Evolutionary conservation across 352 stramenopile genomes (phyloP).

Genomic region (Globisporangium recalcitrans): DNA sequence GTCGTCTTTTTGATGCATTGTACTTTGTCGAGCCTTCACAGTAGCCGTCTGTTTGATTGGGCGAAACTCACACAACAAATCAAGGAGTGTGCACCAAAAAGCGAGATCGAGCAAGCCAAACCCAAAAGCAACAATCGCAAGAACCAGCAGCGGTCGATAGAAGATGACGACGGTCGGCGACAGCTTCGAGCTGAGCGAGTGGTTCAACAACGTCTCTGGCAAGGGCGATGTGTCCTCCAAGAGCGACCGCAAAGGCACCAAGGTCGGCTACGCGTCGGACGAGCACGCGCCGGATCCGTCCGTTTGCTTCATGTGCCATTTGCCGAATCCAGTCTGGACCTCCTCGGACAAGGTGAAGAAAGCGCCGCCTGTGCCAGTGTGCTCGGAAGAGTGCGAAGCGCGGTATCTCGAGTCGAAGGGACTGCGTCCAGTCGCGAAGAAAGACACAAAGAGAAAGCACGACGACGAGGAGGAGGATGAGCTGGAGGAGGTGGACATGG

Average conservation of each 20-base stretch:
- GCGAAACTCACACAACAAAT: slow-evolving; percentile 8
- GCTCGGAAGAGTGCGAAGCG: slow-evolving; percentile 45
- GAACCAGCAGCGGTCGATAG: not conserved
- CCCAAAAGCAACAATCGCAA: not conserved
- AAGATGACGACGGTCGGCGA: slow-evolving; percentile 39
- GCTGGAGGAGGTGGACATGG: slow-evolving; percentile 20
- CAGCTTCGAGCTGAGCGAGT: slow-evolving; percentile 76
- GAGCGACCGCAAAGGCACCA: slow-evolving; percentile 36
- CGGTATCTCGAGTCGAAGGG: slow-evolving; percentile 55
- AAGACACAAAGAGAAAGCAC: slow-evolving; percentile 20
- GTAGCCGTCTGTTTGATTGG: slow-evolving; percentile 19
- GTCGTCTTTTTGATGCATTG: not conserved
- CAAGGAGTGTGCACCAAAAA: slow-evolving; percentile 16
- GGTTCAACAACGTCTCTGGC: slow-evolving; percentile 51
- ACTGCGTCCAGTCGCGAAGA: slow-evolving; percentile 24
- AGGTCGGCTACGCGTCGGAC: slow-evolving; percentile 15
- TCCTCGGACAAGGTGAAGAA: slow-evolving; percentile 55
- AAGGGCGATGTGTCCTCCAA: slow-evolving; percentile 19
- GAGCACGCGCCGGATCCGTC: slow-evolving; percentile 10
- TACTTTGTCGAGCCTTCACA: not conserved
- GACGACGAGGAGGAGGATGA: slow-evolving; percentile 5
- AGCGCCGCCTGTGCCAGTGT: slow-evolving; percentile 52
- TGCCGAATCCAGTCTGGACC: slow-evolving; percentile 59
- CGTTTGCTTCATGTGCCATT: slow-evolving; percentile 54
- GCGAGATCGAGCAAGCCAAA: slow-evolving; percentile 4